Evolutionary conservation across 2,329 filamentous ascomycete species (phyloP).

Genomic region (Myriosclerotinia duriaeana): DNA sequence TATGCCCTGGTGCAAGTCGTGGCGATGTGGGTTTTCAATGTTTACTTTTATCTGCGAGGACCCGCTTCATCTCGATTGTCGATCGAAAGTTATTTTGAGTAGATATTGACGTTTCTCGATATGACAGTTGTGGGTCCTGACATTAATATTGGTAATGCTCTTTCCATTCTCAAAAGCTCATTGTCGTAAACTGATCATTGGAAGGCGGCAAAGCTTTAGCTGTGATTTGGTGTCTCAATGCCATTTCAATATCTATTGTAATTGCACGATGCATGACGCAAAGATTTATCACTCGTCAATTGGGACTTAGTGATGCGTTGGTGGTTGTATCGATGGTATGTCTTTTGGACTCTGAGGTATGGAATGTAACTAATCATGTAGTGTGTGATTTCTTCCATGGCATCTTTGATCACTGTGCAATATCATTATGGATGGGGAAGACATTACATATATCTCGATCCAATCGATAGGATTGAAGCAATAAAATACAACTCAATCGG

Average conservation of each 20-base stretch:
- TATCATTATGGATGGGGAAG: constrained; percentile 30
- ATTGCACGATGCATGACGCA: constrained; percentile 27
- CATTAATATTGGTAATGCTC: constrained; percentile 12
- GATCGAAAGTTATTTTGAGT: background rate
- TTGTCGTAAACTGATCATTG: background rate
- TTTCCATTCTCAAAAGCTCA: background rate
- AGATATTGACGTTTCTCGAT: background rate
- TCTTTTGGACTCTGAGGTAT: background rate
- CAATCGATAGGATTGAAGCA: constrained; percentile 21
- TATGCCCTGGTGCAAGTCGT: no score
- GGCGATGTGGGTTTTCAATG: background rate
- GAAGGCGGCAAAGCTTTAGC: constrained; percentile 16
- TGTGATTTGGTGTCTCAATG: constrained; percentile 26
- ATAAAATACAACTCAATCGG: constrained; percentile 28
- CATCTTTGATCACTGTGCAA: constrained; percentile 21
- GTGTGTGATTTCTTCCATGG: constrained; percentile 19
- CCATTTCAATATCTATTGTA: constrained; percentile 26
- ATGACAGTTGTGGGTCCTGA: constrained; percentile 15
- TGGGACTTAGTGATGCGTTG: constrained; percentile 29
- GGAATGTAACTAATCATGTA: background rate
- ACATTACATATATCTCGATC: constrained; percentile 28
- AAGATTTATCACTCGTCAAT: constrained; percentile 19
- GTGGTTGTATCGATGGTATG: constrained; percentile 25
- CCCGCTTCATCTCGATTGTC: background rate
- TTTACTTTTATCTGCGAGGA: constrained; percentile 3